phyloP scores from a whole-genome alignment of 2,329 filamentous ascomycete species.

The Ciborinia camelliae region DNA sequence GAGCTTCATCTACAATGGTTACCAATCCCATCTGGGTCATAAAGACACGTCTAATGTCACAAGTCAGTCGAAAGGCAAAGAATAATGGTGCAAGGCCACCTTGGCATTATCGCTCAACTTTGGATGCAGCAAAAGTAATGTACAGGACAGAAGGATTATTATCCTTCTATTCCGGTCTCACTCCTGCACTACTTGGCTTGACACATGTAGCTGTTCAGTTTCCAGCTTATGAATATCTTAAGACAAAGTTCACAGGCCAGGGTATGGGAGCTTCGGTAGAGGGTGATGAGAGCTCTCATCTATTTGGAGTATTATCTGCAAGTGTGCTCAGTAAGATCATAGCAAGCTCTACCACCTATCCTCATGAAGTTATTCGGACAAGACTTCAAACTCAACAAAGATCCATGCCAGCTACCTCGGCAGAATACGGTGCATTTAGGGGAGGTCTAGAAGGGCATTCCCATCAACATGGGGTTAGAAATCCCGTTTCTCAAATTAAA shows the following conservation, averaged over 20 bases:
- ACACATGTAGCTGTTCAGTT: constrained; percentile 97
- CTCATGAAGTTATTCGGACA: constrained; percentile 93
- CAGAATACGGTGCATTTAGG: constrained; percentile 50
- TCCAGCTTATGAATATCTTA: constrained; percentile 90
- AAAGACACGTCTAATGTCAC: constrained; percentile 97
- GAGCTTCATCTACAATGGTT: constrained; percentile 85
- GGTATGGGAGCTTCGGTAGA: constrained; percentile 69
- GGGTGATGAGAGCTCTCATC: constrained; percentile 63
- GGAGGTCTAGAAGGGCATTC: constrained; percentile 32
- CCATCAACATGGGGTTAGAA: constrained; percentile 22
- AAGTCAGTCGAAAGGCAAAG: constrained; percentile 60
- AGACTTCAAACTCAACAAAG: constrained; percentile 90
- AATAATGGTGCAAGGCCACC: constrained; percentile 58
- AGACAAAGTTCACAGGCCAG: constrained; percentile 83
- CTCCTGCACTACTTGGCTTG: constrained; percentile 84
- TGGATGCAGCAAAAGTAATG: constrained; percentile 95
- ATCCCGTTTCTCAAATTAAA: constrained; percentile 34
- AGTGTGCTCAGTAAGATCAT: constrained; percentile 93
- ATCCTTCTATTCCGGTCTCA: constrained; percentile 93
- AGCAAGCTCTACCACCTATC: constrained; percentile 92
- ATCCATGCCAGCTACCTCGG: constrained; percentile 51
- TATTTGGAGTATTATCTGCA: constrained; percentile 78
- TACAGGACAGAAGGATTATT: constrained; percentile 82
- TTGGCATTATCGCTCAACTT: constrained; percentile 87
- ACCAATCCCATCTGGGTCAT: constrained; percentile 99